These are phyloP conservation scores for Lithohypha guttulata DNA, from an alignment of 2,329 filamentous ascomycete species.

Conservation along the genomic window DNA sequence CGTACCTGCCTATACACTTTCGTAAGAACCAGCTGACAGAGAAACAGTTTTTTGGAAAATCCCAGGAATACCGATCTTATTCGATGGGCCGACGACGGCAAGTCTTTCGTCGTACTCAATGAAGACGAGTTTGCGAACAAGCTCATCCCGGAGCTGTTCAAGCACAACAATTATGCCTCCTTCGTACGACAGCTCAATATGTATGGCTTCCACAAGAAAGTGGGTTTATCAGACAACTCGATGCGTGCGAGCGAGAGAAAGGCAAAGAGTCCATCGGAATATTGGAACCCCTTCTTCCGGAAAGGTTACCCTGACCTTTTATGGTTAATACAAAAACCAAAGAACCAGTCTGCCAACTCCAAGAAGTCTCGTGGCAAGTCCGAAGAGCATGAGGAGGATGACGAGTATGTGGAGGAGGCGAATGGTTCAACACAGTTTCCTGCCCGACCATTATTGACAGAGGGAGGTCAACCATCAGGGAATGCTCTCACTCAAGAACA, in stretches of 20 bases:
- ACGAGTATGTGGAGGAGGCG: conserved; percentile 54
- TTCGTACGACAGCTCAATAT: conserved; percentile 63
- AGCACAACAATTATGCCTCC: conserved; percentile 69
- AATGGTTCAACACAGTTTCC: conserved; percentile 25
- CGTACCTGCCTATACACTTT: conserved; percentile 23
- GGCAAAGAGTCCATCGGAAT: conserved; percentile 96
- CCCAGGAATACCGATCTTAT: conserved; percentile 90
- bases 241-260: conserved; percentile 96
- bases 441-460: conserved; percentile 32
- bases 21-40: background rate
- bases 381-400: conserved; percentile 54
- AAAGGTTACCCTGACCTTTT: conserved; percentile 83
- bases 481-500: conserved; percentile 55
- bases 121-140: conserved; percentile 79
- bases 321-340: conserved; percentile 95
- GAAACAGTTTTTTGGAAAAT: conserved; percentile 74
- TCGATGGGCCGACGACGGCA: conserved; percentile 90
- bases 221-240: conserved; percentile 87
- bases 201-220: conserved; percentile 58
- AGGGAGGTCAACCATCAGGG: conserved; percentile 24
- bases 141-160: conserved; percentile 64
- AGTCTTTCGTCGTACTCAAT: conserved; percentile 92
- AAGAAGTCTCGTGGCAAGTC: conserved; percentile 35
- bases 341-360: conserved; percentile 53
- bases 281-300: conserved; percentile 93